Percentiles rank a stretch among this genome's conserved stretches.
Conservation (phyloP, 352 stramenopile species). For the Globisporangium carolinianum region DNA sequence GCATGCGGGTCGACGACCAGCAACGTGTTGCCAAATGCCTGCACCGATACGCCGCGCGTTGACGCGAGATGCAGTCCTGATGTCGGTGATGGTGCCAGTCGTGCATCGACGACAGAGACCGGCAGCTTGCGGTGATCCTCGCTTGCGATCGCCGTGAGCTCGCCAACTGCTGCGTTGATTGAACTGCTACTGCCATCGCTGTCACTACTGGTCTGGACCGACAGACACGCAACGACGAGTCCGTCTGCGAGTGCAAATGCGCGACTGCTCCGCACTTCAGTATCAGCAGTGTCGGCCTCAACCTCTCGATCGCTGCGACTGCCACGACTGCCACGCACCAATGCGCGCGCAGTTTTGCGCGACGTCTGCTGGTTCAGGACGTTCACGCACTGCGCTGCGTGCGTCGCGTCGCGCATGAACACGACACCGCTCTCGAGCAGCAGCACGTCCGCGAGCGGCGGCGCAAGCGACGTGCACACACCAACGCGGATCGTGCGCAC, state of each 20-base stretch:
- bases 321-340: background rate
- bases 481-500: constrained; percentile 8
- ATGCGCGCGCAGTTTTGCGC: constrained; percentile 8
- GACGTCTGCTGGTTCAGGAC: constrained; percentile 41
- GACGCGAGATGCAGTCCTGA: constrained; percentile 8
- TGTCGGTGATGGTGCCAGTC: too few species aligned
- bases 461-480: constrained; percentile 13
- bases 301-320: background rate
- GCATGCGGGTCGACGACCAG: constrained; percentile 19
- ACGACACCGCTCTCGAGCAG: constrained; percentile 14
- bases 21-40: constrained; percentile 24
- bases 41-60: constrained; percentile 4
- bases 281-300: too few species aligned
- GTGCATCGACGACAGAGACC: constrained; percentile 4
- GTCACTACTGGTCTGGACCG: background rate
- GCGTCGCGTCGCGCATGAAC: constrained; percentile 24
- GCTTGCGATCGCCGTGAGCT: constrained; percentile 18
- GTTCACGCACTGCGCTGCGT: constrained; percentile 34
- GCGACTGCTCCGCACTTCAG: constrained; percentile 6
- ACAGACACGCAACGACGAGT: constrained; percentile 21
- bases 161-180: constrained; percentile 2
- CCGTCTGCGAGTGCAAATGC: constrained; percentile 21
- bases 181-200: background rate
- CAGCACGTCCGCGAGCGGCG: constrained; percentile 9
- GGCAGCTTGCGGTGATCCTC: constrained; percentile 33